phyloP scores from a whole-genome alignment of 2,329 filamentous ascomycete species.

The Stachybotrys chlorohalonatus region DNA sequence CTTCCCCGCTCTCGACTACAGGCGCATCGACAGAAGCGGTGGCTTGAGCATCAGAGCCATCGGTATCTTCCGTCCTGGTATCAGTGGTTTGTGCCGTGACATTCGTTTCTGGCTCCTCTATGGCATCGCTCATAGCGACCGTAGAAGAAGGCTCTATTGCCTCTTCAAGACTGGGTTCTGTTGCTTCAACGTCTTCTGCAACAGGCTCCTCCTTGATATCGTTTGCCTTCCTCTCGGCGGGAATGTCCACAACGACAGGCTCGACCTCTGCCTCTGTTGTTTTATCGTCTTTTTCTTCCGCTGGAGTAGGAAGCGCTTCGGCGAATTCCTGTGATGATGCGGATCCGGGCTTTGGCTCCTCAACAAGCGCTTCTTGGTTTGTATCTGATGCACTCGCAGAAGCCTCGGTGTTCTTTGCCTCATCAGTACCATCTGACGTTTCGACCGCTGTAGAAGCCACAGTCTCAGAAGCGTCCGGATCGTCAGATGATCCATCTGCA shows the following conservation, averaged over 20 bases:
- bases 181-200: constrained; percentile 1
- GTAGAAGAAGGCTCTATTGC: not conserved
- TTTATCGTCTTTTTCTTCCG: not conserved
- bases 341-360: not conserved
- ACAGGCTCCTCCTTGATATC: constrained; percentile 1
- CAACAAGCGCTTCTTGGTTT: not conserved
- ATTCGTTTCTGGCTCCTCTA: not conserved
- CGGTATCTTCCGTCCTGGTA: constrained; percentile 3
- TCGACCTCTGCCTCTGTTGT: not conserved
- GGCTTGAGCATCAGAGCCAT: not conserved
- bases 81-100: not conserved
- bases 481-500: not conserved
- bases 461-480: not conserved
- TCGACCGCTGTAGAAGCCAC: not conserved
- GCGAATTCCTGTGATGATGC: not conserved
- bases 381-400: not conserved
- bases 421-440: not conserved
- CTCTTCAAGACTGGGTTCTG: not conserved
- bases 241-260: not conserved
- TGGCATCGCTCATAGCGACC: constrained; percentile 1
- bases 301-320: not conserved
- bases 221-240: not conserved
- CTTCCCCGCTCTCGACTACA: not conserved
- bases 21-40: no score
- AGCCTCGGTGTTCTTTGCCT: not conserved